Percentiles rank a stretch among this genome's conserved stretches.
These are phyloP conservation scores for Scutellaria barbata DNA, from an alignment of 257 asterid species.

Conservation along the genomic window DNA sequence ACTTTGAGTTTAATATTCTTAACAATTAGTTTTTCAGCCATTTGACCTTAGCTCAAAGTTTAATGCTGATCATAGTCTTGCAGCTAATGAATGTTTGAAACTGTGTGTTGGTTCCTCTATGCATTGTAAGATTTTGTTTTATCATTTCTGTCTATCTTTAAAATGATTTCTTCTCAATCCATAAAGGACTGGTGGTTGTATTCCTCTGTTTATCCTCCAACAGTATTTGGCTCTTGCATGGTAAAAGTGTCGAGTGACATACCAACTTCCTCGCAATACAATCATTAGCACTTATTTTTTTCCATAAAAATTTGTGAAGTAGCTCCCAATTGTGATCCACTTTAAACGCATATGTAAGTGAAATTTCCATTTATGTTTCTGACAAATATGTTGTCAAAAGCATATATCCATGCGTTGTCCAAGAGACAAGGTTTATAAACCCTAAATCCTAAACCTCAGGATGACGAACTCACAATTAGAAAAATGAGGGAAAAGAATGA, in stretches of 20 bases:
- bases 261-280: no score
- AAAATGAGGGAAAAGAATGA: conserved; percentile 84
- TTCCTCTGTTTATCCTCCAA: conserved; percentile 5
- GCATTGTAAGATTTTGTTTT: no score
- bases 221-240: not conserved
- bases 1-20: no score
- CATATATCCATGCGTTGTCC: conserved; percentile 3
- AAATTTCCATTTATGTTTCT: not conserved
- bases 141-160: no score
- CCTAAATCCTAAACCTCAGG: no score
- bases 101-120: no score
- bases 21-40: not conserved
- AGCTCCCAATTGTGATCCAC: not conserved
- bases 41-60: not conserved
- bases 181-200: not conserved
- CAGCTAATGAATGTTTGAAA: not conserved
- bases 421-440: no score
- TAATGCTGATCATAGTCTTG: conserved; percentile 10
- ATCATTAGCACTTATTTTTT: not conserved
- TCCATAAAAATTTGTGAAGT: not conserved
- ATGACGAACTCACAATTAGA: conserved; percentile 71
- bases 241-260: not conserved
- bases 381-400: conserved; percentile 5
- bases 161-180: not conserved
- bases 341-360: not conserved